Evolutionary conservation across 1,284 basidiomycete species (phyloP), one percentile per base, ranked within the genome.

Genomic region (Flammula alnicola): DNA sequence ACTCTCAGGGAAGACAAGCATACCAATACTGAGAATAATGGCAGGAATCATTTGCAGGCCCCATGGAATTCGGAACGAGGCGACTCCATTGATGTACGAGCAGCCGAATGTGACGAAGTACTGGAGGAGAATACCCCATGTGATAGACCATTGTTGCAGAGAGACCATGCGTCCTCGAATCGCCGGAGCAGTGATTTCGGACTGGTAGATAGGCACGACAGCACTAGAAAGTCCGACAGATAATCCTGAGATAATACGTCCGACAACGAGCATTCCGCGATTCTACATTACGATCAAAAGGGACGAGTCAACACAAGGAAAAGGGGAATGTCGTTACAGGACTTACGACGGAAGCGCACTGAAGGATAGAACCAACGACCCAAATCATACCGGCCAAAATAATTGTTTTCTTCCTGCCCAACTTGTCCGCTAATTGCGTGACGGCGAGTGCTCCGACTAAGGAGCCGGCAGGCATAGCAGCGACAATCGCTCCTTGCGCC

Each of bases 1-100:
- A 40, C 77, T 78, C 61, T 87, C 83, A 0, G 84, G 84, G 75
- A 88, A 84, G 50, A 75, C 58, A 17, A 76, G 48, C 86, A 91
- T 90, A 39, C 88, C 86, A n/a, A 79, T 16, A 37, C 79, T 80
- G 25, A 90, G 76, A 8, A 91, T 54, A 50, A 88, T 77, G 9
- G 83, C 88, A 22, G 88, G 88, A 45, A 91, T 87, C 72, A 86
- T 78, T 63, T 91, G 88, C 16, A 91, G 70, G 49, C 83, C 86
- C 87, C 86, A 89, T 10, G 89, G 88, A 57, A 91, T 84, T 23
- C 88, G 83, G 78, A 88, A 91, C 0, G 86, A 86, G 0, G 84
- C 84, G 5, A 65, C 72, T 29, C 86, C 83, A 22, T 83, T 63
- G 63, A 89, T 84, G 64, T 88, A 86, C 1, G 85, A 87, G 64